These are phyloP conservation scores for Neonectria coccinea DNA, from an alignment of 2,329 filamentous ascomycete species.

Conservation along the genomic window DNA sequence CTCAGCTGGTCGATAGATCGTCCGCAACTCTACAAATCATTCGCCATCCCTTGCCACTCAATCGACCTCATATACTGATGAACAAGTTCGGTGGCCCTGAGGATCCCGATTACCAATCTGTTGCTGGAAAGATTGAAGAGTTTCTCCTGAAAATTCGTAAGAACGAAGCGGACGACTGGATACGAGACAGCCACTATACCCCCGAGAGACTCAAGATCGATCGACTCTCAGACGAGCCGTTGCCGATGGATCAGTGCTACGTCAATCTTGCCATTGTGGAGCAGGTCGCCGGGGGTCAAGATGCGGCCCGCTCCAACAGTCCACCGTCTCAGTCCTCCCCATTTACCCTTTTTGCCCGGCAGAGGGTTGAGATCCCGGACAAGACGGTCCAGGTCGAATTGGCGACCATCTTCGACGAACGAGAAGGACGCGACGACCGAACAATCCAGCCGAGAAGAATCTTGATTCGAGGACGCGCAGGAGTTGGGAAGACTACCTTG, in stretches of 20 bases:
- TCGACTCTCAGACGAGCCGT: slow-evolving; percentile 49
- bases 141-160: not conserved
- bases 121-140: not conserved
- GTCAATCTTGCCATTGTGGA: slow-evolving; percentile 55
- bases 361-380: slow-evolving; percentile 43
- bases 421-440: slow-evolving; percentile 31
- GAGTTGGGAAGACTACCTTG: slow-evolving; percentile 56
- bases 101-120: not conserved
- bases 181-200: slow-evolving; percentile 42
- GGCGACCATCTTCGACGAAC: slow-evolving; percentile 44
- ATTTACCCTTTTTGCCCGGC: slow-evolving; percentile 39
- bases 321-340: slow-evolving; percentile 1
- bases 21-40: not conserved
- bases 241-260: slow-evolving; percentile 53
- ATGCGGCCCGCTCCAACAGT: slow-evolving; percentile 6
- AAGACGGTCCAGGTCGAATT: slow-evolving; percentile 41
- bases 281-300: slow-evolving; percentile 19
- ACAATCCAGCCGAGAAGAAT: slow-evolving; percentile 46
- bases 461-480: slow-evolving; percentile 52
- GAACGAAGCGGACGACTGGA: slow-evolving; percentile 30
- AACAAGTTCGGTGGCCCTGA: slow-evolving; percentile 1
- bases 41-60: not conserved
- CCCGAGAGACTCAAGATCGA: slow-evolving; percentile 46
- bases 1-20: not conserved
- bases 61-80: not conserved